Evolutionary conservation across 768 basidiomycete genomes (phyloP).

Genomic region (Hypsizygus marmoreus): DNA sequence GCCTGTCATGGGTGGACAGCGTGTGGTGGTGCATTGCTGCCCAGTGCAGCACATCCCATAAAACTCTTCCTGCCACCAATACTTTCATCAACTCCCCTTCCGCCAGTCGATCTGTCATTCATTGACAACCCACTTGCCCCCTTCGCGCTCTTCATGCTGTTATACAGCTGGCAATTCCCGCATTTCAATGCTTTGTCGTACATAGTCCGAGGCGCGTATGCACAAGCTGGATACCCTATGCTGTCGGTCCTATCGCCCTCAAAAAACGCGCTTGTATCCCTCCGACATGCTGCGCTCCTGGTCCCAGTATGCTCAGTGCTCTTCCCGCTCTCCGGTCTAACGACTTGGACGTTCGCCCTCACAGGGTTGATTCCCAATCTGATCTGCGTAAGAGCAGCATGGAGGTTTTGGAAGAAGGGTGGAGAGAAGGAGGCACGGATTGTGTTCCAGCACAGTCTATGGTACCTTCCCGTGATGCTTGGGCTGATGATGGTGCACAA

Average conservation of each 20-base stretch:
- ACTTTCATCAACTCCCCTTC: conserved; percentile 39
- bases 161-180: conserved; percentile 98
- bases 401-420: conserved; percentile 70
- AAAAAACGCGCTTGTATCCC: conserved; percentile 82
- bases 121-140: conserved; percentile 84
- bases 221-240: conserved; percentile 94
- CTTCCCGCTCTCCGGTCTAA: conserved; percentile 86
- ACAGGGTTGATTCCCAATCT: conserved; percentile 77
- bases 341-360: conserved; percentile 87
- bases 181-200: conserved; percentile 96
- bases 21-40: conserved; percentile 77
- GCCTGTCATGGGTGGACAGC: conserved; percentile 99
- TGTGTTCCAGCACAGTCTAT: conserved; percentile 80
- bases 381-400: conserved; percentile 68
- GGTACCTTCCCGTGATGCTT: conserved; percentile 89
- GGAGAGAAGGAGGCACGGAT: conserved; percentile 77
- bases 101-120: conserved; percentile 47
- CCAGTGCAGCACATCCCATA: conserved; percentile 59
- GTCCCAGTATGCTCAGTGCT: conserved; percentile 78
- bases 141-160: conserved; percentile 75
- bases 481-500: conserved; percentile 97
- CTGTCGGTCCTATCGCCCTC: conserved; percentile 75
- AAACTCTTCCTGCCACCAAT: conserved; percentile 64
- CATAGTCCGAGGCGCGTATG: conserved; percentile 84
- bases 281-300: conserved; percentile 80